phyloP scores from a whole-genome alignment of 441 rosid genomes.

The Populus trichocarpa region DNA sequence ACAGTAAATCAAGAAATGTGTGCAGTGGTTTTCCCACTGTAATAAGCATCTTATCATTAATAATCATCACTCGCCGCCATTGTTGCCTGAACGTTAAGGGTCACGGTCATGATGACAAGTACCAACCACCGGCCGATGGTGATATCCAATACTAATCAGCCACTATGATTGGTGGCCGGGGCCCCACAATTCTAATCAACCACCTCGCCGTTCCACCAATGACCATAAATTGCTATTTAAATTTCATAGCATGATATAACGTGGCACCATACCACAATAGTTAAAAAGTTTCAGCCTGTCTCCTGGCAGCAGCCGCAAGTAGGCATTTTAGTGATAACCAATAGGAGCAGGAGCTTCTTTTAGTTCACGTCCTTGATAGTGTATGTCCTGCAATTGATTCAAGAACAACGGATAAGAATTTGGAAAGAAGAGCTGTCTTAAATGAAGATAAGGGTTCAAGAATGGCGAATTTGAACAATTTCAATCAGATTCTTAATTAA shows the following conservation, averaged over 20 bases:
- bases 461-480: neutral
- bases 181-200: too few species aligned
- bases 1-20: too few species aligned
- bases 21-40: too few species aligned
- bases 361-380: conserved; percentile 4
- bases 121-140: too few species aligned
- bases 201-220: too few species aligned
- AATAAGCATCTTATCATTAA: too few species aligned
- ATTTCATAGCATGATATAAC: neutral
- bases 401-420: neutral
- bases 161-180: too few species aligned
- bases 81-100: too few species aligned
- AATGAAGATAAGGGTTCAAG: neutral
- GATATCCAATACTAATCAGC: too few species aligned
- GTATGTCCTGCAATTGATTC: conserved; percentile 7
- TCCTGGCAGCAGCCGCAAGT: neutral
- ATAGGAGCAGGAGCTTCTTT: conserved; percentile 13
- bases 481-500: conserved; percentile 5
- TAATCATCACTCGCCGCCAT: too few species aligned
- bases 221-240: too few species aligned
- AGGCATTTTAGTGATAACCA: conserved; percentile 5
- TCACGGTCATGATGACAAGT: too few species aligned
- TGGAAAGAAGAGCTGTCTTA: neutral
- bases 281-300: neutral
- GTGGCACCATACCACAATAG: neutral